Conservation (phyloP, 2,329 filamentous ascomycete genomes). For the Exophiala sideris region DNA sequence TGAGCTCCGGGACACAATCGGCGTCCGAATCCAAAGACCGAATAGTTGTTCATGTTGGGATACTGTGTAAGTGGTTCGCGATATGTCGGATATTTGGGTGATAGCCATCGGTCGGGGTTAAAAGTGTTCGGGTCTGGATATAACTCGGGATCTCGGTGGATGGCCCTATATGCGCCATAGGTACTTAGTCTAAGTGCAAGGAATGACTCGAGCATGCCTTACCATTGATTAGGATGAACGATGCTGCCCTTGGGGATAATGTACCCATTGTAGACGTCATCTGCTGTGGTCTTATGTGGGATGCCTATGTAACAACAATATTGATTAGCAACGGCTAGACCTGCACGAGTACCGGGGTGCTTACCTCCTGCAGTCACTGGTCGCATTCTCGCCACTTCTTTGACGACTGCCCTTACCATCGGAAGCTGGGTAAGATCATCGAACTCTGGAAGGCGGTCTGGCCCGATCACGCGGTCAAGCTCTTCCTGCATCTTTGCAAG, state of each 20-base stretch:
- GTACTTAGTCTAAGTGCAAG: neutral
- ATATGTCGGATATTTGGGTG: conserved; percentile 52
- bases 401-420: conserved; percentile 38
- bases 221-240: conserved; percentile 41
- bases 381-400: conserved; percentile 45
- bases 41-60: conserved; percentile 53
- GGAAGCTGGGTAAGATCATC: conserved; percentile 36
- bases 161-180: conserved; percentile 31
- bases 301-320: too few species aligned
- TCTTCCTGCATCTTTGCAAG: conserved; percentile 32
- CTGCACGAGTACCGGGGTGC: too few species aligned
- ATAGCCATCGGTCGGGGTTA: conserved; percentile 53
- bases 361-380: conserved; percentile 30
- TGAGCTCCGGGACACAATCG: conserved; percentile 36
- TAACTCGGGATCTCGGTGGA: conserved; percentile 50
- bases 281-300: conserved; percentile 21
- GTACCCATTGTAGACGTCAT: conserved; percentile 35
- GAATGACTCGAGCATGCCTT: neutral
- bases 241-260: conserved; percentile 48
- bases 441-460: conserved; percentile 34
- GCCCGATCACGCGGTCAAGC: conserved; percentile 33
- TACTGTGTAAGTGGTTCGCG: conserved; percentile 50
- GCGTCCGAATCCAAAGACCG: conserved; percentile 55
- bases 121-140: conserved; percentile 53
- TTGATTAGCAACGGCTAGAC: too few species aligned